phyloP scores from a whole-genome alignment of 768 basidiomycete genomes.

The Lactifluus subvellereus region DNA sequence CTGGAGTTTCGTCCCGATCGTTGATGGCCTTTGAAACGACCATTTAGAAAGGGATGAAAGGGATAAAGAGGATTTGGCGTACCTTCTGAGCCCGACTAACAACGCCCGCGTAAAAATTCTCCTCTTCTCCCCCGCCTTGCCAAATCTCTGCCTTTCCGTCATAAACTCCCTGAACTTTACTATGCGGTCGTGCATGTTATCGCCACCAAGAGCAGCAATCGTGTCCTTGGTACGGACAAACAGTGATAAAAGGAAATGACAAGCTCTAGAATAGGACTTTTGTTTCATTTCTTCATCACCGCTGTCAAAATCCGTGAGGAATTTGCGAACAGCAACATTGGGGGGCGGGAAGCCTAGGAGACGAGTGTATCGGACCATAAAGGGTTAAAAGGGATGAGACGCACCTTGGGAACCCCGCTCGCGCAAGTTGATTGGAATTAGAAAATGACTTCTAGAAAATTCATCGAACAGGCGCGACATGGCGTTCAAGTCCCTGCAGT shows the following conservation, averaged over 20 bases:
- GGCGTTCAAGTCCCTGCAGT: too few relatives aligned
- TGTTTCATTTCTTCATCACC: background rate
- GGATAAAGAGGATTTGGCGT: background rate
- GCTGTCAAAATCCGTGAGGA: background rate
- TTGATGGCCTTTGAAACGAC: too few relatives aligned
- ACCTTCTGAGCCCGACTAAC: background rate
- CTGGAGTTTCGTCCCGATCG: too few relatives aligned
- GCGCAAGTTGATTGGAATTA: background rate
- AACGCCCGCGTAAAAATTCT: background rate
- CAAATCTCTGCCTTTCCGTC: background rate
- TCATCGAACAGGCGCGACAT: background rate
- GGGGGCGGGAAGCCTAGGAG: background rate
- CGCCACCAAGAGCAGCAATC: too few relatives aligned
- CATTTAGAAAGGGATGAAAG: background rate
- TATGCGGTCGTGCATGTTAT: too few relatives aligned
- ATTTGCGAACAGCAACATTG: too few relatives aligned
- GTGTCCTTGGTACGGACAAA: too few relatives aligned
- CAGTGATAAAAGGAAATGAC: too few relatives aligned
- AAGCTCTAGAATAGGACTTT: background rate
- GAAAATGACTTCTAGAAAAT: background rate
- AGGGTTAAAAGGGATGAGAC: background rate
- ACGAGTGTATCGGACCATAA: background rate
- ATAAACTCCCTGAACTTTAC: background rate
- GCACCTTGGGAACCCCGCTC: background rate
- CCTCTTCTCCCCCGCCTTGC: background rate